Evolutionary conservation across 1,284 basidiomycete species (phyloP), one percentile per base, ranked within the genome.

Genomic region (Austroboletus niveus): DNA sequence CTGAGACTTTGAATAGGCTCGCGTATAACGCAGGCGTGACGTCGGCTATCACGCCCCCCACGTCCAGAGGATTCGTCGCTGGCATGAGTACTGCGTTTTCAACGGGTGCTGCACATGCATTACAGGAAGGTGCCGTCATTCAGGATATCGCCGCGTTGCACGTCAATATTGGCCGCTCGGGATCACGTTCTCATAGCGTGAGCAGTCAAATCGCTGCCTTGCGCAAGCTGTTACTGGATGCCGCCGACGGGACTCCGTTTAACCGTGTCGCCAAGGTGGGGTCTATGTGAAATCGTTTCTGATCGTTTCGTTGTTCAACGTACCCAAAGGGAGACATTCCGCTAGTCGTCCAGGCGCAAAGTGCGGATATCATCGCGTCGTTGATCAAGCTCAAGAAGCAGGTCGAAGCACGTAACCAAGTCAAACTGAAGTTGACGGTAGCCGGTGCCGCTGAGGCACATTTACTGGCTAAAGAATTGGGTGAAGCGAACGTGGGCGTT

Each of bases 291-390:
- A 31, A 32, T 34, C 42, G 20, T 24, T 36, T 4, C 64, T 36
- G 24, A 43, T 12, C 32, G 42, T 10, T 42, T 42, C 30, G 17
- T 35, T 8, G 22, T 47, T 45, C 55, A 38, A 54, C 36, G 30
- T 29, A 10, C 30, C 41, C 32, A 49, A 56, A 79, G 69, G 82
- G 85, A 24, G 63, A 75, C 27, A 61, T 84, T 36, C 79, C 83
- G 5, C 64, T 90, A 35, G 81, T 88, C 4, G 74, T 87, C 8
- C 70, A 78, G 12, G 76, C 75, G 0, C 64, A 79, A 54, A 81
- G 74, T 55, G 89, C 88, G 3, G 89, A 94, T 67, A 74, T 87
- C 38, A 94, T 96, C 48, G 88, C 89, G 0, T 84, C 89, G 1
- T 69, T 97, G 27, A 73, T 96, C 39, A 69, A 79, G n/a, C 74